Conservation (phyloP, 83 land plant genomes). For the Picea abies region DNA sequence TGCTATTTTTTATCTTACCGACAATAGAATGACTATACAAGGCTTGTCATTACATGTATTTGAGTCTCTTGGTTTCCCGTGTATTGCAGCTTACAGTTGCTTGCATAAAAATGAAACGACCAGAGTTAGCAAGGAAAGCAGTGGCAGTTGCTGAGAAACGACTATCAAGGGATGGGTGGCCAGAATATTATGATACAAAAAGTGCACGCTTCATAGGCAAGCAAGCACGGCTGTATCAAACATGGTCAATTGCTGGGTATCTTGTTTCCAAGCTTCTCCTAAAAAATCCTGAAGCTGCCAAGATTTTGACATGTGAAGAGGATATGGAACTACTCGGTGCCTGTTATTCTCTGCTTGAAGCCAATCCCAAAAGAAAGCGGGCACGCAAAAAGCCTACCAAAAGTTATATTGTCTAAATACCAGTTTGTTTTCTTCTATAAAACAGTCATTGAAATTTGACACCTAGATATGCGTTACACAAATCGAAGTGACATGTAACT, state of each 20-base stretch:
- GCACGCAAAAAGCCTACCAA: slow-evolving; percentile 26
- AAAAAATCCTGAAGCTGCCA: slow-evolving; percentile 65
- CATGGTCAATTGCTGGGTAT: slow-evolving; percentile 87
- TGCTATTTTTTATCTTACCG: not conserved
- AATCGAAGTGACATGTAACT: not conserved
- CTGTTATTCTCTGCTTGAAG: slow-evolving; percentile 46
- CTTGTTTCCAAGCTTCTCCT: slow-evolving; percentile 73
- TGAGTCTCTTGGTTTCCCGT: not conserved
- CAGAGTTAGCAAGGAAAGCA: slow-evolving; percentile 68
- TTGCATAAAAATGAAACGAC: slow-evolving; percentile 79
- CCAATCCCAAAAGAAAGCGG: slow-evolving; percentile 62
- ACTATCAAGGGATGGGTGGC: slow-evolving; percentile 66
- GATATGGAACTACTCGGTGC: slow-evolving; percentile 68
- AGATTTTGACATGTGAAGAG: slow-evolving; percentile 64
- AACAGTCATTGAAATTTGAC: not conserved
- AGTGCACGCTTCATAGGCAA: slow-evolving; percentile 77
- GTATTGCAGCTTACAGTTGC: slow-evolving; percentile 73
- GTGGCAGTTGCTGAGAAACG: slow-evolving; percentile 71
- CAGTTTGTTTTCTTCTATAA: not conserved
- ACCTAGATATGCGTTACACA: not conserved
- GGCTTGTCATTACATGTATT: not conserved
- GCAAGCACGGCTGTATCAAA: slow-evolving; percentile 74
- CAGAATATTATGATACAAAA: slow-evolving; percentile 84
- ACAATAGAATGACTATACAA: not conserved
- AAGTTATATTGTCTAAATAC: slow-evolving; percentile 34